Evolutionary conservation across 2,329 filamentous ascomycete species (phyloP).

Genomic region (Ustulina deusta): DNA sequence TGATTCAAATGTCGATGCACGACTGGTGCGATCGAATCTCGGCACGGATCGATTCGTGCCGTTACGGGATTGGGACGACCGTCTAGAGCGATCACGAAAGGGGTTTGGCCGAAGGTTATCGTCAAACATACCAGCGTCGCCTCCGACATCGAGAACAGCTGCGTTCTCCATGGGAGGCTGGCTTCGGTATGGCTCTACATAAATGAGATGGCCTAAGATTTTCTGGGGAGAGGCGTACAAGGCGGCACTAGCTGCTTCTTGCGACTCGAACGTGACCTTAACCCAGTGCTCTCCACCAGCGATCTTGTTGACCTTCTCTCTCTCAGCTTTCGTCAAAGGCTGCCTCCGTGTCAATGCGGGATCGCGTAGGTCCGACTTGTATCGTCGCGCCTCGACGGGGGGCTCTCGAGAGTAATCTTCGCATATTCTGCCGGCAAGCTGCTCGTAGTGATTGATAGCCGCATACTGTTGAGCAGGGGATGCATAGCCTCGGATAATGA

Average conservation of each 20-base stretch:
- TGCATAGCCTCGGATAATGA: constrained; percentile 85
- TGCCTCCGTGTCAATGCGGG: constrained; percentile 75
- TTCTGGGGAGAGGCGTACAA: constrained; percentile 77
- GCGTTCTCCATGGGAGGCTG: constrained; percentile 73
- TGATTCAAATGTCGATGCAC: constrained; percentile 57
- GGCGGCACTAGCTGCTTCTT: constrained; percentile 76
- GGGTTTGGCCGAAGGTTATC: constrained; percentile 29
- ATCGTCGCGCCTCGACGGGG: constrained; percentile 76
- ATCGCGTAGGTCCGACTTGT: constrained; percentile 79
- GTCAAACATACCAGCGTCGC: constrained; percentile 54
- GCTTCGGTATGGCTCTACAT: constrained; percentile 77
- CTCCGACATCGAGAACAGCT: constrained; percentile 67
- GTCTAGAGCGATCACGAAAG: constrained; percentile 37
- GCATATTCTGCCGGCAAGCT: constrained; percentile 85
- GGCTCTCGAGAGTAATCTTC: constrained; percentile 93
- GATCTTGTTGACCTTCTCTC: constrained; percentile 82
- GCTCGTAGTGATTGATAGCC: constrained; percentile 88
- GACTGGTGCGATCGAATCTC: constrained; percentile 41
- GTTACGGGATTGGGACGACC: constrained; percentile 44
- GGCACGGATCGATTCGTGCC: constrained; percentile 47
- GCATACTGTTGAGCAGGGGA: constrained; percentile 79
- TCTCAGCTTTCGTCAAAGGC: constrained; percentile 77
- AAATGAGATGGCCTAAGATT: constrained; percentile 76
- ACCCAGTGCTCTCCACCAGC: constrained; percentile 93
- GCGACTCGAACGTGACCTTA: constrained; percentile 83